These are phyloP conservation scores for Nemania sp. DNA, from an alignment of 2,329 filamentous ascomycete species.

Conservation along the genomic window DNA sequence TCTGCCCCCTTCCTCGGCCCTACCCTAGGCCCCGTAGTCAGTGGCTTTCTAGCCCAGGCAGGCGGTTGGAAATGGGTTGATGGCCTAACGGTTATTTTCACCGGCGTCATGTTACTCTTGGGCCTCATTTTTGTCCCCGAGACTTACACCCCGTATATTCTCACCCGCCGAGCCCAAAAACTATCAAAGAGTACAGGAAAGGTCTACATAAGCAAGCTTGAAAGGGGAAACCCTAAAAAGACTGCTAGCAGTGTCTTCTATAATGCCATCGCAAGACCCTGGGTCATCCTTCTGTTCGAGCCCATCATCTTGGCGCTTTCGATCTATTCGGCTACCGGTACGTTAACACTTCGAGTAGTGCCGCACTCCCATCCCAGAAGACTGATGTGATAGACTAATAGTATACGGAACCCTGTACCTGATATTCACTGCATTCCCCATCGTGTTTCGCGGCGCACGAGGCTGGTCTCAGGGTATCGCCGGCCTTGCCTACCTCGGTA, in stretches of 20 bases:
- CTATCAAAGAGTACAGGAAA: constrained; percentile 64
- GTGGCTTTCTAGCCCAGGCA: constrained; percentile 71
- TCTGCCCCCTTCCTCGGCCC: constrained; percentile 5
- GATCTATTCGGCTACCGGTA: constrained; percentile 73
- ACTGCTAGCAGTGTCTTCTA: constrained; percentile 31
- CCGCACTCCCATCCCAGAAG: too few relatives aligned
- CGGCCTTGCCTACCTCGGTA: constrained; percentile 67
- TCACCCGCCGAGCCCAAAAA: constrained; percentile 62
- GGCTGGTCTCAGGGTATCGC: constrained; percentile 68
- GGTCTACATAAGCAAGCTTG: constrained; percentile 56
- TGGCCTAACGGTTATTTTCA: constrained; percentile 71
- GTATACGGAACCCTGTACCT: constrained; percentile 68
- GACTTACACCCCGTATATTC: constrained; percentile 68
- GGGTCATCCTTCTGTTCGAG: constrained; percentile 75
- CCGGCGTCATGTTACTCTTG: constrained; percentile 66
- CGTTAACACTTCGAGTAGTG: too few relatives aligned
- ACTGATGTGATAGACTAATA: too few relatives aligned
- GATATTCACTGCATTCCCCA: constrained; percentile 68
- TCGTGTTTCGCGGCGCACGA: constrained; percentile 70
- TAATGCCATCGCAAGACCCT: constrained; percentile 69
- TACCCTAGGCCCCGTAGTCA: constrained; percentile 65
- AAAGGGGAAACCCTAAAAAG: background rate
- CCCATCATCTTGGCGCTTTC: constrained; percentile 74
- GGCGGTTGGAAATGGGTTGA: constrained; percentile 76
- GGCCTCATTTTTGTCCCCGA: constrained; percentile 64